Base-by-base conservation (phyloP, 225 moss, liverwort and hornwort species). In the Thuidium tamariscinum region DNA sequence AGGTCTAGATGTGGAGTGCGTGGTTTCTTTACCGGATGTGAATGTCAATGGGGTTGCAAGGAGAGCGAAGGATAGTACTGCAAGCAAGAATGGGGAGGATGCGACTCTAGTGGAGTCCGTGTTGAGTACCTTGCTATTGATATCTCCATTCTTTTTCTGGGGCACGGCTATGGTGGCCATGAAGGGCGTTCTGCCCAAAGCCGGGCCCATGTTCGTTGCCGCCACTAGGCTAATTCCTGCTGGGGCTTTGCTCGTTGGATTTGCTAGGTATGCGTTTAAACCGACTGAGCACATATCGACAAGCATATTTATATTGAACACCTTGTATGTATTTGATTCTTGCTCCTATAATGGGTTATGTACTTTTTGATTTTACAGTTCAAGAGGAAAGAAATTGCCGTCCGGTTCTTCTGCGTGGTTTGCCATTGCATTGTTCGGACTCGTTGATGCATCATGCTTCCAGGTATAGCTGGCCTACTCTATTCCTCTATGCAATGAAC, bases 161-260 rank as follows among this genome's bases (percentile, higher is more conserved):
- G 98, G 98, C 81, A 99, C 98, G 61, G 96, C 98, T 56, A 99
- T 99, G 98, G 98, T 99, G 83, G 97, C 95, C 62, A 99, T 99
- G 98, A 99, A 99, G 90, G 95, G 94, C 10, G 56, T 99, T 82
- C 89, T 99, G 55, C 98, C 98, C 48, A 99, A 96, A 91, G 96
- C 98, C 17, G 98, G 98, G 56, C 98, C 98, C 20, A 93, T 99
- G 96, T 99, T 99, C 87, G 97, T 99, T 86, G 98, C 98, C 59
- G 85, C 98, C 78, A 91, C 88, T 44, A 90, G 97, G 80, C 89
- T 99, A 5, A 97, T 99, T 77, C 98, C 98, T 81, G 94, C 98
- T 56, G 98, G 98, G 29, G 93, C 93, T 81, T 89, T 99, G 90
- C 95, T 99, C 10, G 89, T 99, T 86, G 94, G 92, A 63, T 99